Evolutionary conservation across 148 eudicot genomes (phyloP), one percentile per base, ranked within the genome.

Genomic region (Silene latifolia): DNA sequence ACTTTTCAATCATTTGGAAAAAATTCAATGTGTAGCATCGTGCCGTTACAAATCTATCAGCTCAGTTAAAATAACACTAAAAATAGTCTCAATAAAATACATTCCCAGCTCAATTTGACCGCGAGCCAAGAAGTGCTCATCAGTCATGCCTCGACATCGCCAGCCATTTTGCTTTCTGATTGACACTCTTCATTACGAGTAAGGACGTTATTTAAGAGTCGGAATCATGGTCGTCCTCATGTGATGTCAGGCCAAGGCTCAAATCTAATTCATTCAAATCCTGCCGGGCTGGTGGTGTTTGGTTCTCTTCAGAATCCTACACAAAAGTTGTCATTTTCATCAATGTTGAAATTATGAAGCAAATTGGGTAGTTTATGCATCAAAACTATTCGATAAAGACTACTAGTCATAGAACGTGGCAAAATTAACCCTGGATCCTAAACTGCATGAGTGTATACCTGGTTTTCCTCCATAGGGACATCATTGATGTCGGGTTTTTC

Each of bases 401-500:
- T 18, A n/a, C 7, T 18, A 54, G 24, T 72, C 35, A 0, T n/a
- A 48, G 44, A 24, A 25, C 7, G 11, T 3, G n/a, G 54, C 61
- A 71, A 71, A 7, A 47, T 48, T 24, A 0, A 15, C 8, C 47
- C 25, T 29, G 35, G 2, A 39, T 51, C 17, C 17, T n/a, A 23
- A 2, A 20, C 14, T 4, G 21, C 9, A n/a, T 3, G 15, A 56
- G 18, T 12, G 51, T 67, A 48, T 79, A 93, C 97, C 98, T 86
- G 80, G 64, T 64, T 77, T 72, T 91, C 93, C 72, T 91, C 97
- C 97, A 88, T 84, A 18, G 98, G 98, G 70, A 88, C 76, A 79
- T 91, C 92, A 57, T 93, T 91, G 65, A 93, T 93, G 79, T 93
- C 95, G 0, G 95, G 96, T 75, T 91, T 94, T 77, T 85, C 90